phyloP scores from a whole-genome alignment of 139 green algal genomes.

The Chlamydomonas urium region DNA sequence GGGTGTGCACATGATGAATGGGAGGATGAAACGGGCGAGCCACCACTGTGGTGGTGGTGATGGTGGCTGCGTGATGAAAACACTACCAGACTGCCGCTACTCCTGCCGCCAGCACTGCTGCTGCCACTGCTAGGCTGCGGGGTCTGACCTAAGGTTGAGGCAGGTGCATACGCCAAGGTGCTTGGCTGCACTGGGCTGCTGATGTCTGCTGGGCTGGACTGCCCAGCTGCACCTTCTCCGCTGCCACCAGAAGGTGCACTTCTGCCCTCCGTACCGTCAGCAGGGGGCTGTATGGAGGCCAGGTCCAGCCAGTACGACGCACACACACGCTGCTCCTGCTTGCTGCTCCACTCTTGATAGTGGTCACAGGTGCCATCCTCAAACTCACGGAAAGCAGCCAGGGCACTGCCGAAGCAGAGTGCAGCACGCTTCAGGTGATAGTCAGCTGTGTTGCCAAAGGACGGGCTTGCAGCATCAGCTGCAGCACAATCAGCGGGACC shows the following conservation, averaged over 20 bases:
- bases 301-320: conserved; percentile 12
- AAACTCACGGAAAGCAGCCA: background rate
- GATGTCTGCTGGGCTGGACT: background rate
- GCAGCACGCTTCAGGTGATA: too few species aligned
- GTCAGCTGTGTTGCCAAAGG: too few species aligned
- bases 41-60: too few species aligned
- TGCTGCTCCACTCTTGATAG: conserved; percentile 1
- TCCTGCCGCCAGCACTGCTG: background rate
- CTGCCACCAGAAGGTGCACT: background rate
- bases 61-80: too few species aligned
- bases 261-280: background rate
- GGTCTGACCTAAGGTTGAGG: too few species aligned
- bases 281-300: background rate
- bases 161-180: too few species aligned
- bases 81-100: too few species aligned
- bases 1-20: too few species aligned
- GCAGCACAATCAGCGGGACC: too few species aligned
- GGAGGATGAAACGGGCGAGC: too few species aligned
- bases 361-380: conserved; percentile 11
- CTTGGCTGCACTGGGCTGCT: background rate
- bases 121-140: background rate
- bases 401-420: too few species aligned
- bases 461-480: too few species aligned
- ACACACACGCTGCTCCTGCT: background rate
- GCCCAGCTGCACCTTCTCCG: background rate